Evolutionary conservation across 108 stramenopile genomes (phyloP), one percentile per base, ranked within the genome.

Genomic region (Craspedostauros australis): DNA sequence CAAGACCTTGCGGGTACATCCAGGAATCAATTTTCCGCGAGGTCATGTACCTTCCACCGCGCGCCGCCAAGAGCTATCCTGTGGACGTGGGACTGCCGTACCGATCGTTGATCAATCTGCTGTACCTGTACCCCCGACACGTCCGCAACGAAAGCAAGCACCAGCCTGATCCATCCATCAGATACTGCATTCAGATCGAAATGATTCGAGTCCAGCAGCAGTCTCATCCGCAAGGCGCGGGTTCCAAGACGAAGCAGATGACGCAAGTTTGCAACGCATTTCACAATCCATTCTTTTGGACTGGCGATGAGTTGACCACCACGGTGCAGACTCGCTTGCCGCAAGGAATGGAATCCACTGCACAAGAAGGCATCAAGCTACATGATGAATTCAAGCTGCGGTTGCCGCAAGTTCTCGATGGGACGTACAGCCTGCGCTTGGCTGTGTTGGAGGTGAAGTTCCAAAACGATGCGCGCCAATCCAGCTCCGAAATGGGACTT

Each of bases 381-480:
- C 66, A 55, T 22, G 90, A 92, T 40, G 90, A 92, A 60, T 58
- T 86, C 27, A 92, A 92, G 60, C 30, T 92, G 51, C 81, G 82
- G 4, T 65, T 92, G 5, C 90, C 90, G 19, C 38, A 61, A 33
- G 52, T 91, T 22, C 55, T 91, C n/a, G 85, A 91, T 64, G 83
- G 85, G 16, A 75, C 66, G 16, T 76, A 77, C 53, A 82, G 64
- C 40, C 46, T 88, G 31, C 60, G 79, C 48, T 90, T 90, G 54
- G 52, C 74, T 9, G 38, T 90, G 21, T 78, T 81, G 63, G 39
- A 66, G 7, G 56, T 90, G 4, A 66, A 73, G 6, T 20, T 67
- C 19, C 36, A 46, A 3, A 52, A 71, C 32, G 59, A 66, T 53
- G 26, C 45, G 23, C 45, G 33, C 8, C 46, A 53, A n/a, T 36